Percentiles rank a stretch among this genome's conserved stretches.
These are phyloP conservation scores for Areca catechu DNA, from an alignment of 176 grass and related monocot species.

Conservation along the genomic window DNA sequence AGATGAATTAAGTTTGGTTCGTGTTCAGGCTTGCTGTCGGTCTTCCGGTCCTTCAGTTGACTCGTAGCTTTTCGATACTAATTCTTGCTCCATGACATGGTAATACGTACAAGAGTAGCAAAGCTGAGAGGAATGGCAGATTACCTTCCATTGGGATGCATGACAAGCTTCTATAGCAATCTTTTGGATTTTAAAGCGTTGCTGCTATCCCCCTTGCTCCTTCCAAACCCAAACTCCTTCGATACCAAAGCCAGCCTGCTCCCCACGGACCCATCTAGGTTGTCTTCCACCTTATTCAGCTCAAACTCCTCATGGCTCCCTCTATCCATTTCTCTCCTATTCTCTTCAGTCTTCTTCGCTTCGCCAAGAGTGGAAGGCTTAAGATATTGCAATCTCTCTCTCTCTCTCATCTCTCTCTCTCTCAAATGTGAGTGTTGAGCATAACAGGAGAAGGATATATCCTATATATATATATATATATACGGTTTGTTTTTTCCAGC, in stretches of 20 bases:
- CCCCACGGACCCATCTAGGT: slow-evolving; percentile 45
- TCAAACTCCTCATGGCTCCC: slow-evolving; percentile 56
- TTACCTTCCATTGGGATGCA: slow-evolving; percentile 88
- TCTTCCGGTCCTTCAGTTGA: too few relatives aligned
- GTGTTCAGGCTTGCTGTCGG: too few relatives aligned
- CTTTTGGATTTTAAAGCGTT: slow-evolving; percentile 28
- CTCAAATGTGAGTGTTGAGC: not conserved
- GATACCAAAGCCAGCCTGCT: slow-evolving; percentile 64
- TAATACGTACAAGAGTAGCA: not conserved
- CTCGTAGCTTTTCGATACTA: too few relatives aligned
- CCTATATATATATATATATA: too few relatives aligned
- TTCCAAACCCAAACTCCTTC: slow-evolving; percentile 42
- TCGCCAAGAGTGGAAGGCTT: too few relatives aligned
- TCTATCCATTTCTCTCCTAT: slow-evolving; percentile 17
- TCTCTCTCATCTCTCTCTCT: not conserved
- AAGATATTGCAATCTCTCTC: not conserved
- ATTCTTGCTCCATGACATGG: too few relatives aligned
- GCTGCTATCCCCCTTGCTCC: slow-evolving; percentile 30
- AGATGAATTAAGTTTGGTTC: too few relatives aligned
- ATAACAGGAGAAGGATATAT: not conserved
- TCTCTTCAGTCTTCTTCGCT: too few relatives aligned
- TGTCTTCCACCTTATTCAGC: slow-evolving; percentile 54
- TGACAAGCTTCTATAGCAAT: slow-evolving; percentile 44
- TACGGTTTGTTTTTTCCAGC: too few relatives aligned
- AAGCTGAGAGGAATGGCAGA: not conserved